Percentiles rank a stretch among this genome's conserved stretches.
Evolutionary conservation across 148 eudicot genomes (phyloP).

Genomic region (Nepenthes mirabilis): DNA sequence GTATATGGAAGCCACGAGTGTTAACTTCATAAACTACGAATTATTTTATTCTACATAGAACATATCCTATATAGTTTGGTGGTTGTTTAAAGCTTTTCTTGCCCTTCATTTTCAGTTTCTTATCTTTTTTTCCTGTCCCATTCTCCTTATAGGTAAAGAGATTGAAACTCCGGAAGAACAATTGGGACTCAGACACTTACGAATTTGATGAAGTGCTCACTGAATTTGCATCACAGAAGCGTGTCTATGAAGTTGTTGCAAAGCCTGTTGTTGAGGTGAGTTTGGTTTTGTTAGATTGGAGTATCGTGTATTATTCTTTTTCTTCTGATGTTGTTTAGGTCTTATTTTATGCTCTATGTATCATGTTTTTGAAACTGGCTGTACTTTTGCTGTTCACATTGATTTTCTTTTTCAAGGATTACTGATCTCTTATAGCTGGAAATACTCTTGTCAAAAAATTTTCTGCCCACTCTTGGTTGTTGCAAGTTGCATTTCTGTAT

Average conservation of each 20-base stretch:
- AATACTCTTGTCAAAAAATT: too few relatives aligned
- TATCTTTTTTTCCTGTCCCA: constrained; percentile 5
- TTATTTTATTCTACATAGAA: background rate
- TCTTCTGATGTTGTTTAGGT: background rate
- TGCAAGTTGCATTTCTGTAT: too few relatives aligned
- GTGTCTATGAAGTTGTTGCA: constrained; percentile 98
- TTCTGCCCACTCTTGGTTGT: too few relatives aligned
- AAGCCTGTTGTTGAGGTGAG: constrained; percentile 98
- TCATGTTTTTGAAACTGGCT: too few relatives aligned
- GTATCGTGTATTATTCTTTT: background rate
- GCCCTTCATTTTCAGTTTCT: background rate
- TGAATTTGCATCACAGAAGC: constrained; percentile 91
- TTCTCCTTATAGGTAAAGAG: constrained; percentile 59
- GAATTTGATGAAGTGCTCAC: constrained; percentile 97
- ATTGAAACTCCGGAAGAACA: constrained; percentile 92
- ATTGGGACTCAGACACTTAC: constrained; percentile 97
- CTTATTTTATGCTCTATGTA: background rate
- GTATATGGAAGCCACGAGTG: background rate
- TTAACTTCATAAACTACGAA: background rate
- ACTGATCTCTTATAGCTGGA: too few relatives aligned
- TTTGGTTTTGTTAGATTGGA: background rate
- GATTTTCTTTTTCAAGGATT: too few relatives aligned
- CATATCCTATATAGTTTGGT: background rate
- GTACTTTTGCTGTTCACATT: too few relatives aligned
- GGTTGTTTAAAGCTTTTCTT: background rate